These are phyloP conservation scores for Aureobasidium sp. DNA, from an alignment of 2,329 filamentous ascomycete species.

Conservation along the genomic window DNA sequence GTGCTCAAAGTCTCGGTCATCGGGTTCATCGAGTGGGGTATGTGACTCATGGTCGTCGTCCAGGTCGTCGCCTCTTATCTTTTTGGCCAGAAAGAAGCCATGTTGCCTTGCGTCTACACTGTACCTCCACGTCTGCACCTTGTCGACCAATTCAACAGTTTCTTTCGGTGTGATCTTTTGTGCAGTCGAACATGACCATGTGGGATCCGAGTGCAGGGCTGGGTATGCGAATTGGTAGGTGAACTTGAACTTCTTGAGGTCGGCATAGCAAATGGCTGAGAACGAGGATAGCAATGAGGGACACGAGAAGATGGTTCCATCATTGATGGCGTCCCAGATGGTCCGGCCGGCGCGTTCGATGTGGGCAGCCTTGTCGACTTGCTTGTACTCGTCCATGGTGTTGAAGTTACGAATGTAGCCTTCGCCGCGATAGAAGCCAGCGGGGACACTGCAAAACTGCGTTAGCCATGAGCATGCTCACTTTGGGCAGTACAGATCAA, in stretches of 20 bases:
- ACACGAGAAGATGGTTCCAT: slow-evolving; percentile 91
- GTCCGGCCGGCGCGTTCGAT: slow-evolving; percentile 72
- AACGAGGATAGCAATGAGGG: slow-evolving; percentile 89
- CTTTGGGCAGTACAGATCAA: not conserved
- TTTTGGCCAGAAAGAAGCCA: slow-evolving; percentile 94
- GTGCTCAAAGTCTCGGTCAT: slow-evolving; percentile 25
- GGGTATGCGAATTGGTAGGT: slow-evolving; percentile 98
- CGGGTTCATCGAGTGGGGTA: slow-evolving; percentile 23
- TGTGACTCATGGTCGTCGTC: slow-evolving; percentile 26
- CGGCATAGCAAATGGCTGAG: slow-evolving; percentile 82
- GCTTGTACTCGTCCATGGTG: slow-evolving; percentile 87
- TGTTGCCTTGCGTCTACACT: slow-evolving; percentile 74
- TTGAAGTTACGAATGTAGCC: slow-evolving; percentile 95
- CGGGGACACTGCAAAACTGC: slow-evolving; percentile 49
- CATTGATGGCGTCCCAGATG: slow-evolving; percentile 95
- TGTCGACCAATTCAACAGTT: slow-evolving; percentile 71
- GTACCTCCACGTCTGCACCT: slow-evolving; percentile 82
- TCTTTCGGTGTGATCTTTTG: slow-evolving; percentile 56
- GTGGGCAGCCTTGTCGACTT: slow-evolving; percentile 70
- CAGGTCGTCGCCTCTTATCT: slow-evolving; percentile 39
- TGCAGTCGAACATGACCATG: slow-evolving; percentile 48
- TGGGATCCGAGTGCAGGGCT: slow-evolving; percentile 79
- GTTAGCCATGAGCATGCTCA: not conserved
- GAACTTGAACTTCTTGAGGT: slow-evolving; percentile 95
- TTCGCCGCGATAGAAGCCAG: slow-evolving; percentile 72